These are phyloP conservation scores for Trichosporon inkin DNA, from an alignment of 1,284 basidiomycete genomes.

Conservation along the genomic window DNA sequence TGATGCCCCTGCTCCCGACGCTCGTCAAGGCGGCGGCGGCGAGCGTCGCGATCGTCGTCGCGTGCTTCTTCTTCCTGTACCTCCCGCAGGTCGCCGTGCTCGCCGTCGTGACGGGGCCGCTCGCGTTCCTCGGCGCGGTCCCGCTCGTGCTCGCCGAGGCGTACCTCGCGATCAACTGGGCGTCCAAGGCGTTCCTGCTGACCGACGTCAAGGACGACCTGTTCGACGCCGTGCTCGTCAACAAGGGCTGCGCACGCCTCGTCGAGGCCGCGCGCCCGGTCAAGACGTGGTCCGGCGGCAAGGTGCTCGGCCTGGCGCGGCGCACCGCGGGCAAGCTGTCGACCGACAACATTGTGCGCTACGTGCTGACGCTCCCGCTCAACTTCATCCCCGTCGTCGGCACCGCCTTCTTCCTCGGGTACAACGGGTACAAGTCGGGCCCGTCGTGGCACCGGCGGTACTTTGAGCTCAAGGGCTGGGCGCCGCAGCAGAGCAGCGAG, in stretches of 20 bases:
- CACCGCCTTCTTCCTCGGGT: constrained; percentile 58
- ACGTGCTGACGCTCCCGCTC: constrained; percentile 50
- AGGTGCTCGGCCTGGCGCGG: constrained; percentile 46
- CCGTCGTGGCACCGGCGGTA: constrained; percentile 63
- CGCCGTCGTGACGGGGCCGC: constrained; percentile 60
- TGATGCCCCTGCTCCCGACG: constrained; percentile 47
- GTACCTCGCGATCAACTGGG: constrained; percentile 53
- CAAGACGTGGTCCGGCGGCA: constrained; percentile 25
- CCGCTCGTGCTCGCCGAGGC: constrained; percentile 53
- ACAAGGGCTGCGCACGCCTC: constrained; percentile 47
- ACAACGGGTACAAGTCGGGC: constrained; percentile 55
- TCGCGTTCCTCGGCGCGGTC: constrained; percentile 53
- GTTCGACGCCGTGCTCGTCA: constrained; percentile 49
- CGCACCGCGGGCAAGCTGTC: constrained; percentile 45
- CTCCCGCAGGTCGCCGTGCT: constrained; percentile 65
- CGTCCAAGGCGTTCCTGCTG: constrained; percentile 55
- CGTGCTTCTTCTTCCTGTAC: constrained; percentile 63
- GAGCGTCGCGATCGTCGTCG: constrained; percentile 50
- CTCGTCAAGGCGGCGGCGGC: constrained; percentile 44
- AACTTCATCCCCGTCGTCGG: constrained; percentile 66
- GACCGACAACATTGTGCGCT: constrained; percentile 47
- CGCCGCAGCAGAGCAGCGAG: constrained; percentile 40
- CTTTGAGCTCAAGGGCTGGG: constrained; percentile 62
- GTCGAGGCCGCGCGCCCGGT: constrained; percentile 50
- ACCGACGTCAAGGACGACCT: constrained; percentile 54